phyloP scores from a whole-genome alignment of 169 alveolate genomes.

The Babesia ovis region DNA sequence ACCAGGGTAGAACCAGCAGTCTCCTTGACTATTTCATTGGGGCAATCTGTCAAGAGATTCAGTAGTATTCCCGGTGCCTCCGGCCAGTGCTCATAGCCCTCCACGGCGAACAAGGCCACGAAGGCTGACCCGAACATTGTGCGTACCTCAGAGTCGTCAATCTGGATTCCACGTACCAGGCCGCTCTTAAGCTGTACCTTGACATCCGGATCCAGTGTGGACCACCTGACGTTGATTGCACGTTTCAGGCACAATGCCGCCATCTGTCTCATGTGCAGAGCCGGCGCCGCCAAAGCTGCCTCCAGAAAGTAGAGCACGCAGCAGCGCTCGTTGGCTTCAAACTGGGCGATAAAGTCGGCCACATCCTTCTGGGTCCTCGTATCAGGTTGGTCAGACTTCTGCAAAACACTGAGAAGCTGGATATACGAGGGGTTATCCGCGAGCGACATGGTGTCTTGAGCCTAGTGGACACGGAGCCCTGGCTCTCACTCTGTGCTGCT shows the following conservation, averaged over 20 bases:
- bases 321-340: conserved; percentile 35
- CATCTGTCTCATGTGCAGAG: conserved; percentile 61
- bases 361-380: conserved; percentile 65
- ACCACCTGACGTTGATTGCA: conserved; percentile 30
- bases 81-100: conserved; percentile 64
- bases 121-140: conserved; percentile 42
- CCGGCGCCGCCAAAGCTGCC: conserved; percentile 41
- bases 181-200: conserved; percentile 44
- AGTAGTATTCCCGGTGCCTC: conserved; percentile 30
- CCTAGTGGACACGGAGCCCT: too few relatives aligned
- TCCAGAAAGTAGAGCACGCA: conserved; percentile 46
- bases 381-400: conserved; percentile 46
- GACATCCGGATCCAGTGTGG: conserved; percentile 6
- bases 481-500: too few relatives aligned
- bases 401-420: conserved; percentile 36
- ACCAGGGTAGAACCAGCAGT: conserved; percentile 30
- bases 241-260: conserved; percentile 51
- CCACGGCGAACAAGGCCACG: conserved; percentile 52
- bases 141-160: conserved; percentile 46
- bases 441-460: conserved; percentile 13
- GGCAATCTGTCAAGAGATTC: conserved; percentile 13
- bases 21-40: conserved; percentile 16
- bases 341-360: conserved; percentile 28
- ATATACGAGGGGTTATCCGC: conserved; percentile 17
- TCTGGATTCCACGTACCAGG: conserved; percentile 31